Evolutionary conservation across 1,284 basidiomycete genomes (phyloP), one percentile per base, ranked within the genome.

Genomic region (Peniophora sp.): DNA sequence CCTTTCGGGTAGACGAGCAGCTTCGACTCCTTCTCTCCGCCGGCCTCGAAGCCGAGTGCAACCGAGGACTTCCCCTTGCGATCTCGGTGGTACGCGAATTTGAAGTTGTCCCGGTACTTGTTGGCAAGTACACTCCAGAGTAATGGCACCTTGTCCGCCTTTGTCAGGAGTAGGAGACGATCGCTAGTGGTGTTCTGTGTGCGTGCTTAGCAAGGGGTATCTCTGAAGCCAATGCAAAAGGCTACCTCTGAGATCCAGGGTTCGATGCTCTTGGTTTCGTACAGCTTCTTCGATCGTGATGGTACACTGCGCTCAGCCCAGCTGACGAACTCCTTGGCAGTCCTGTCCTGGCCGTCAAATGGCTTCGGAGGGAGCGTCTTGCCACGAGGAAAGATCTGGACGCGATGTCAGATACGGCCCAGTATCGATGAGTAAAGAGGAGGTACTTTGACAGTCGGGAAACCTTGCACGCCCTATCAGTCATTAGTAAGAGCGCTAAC

Each of bases 121-220:
- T 90, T 88, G 11, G 78, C 83, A 35, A 95, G 77, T 3, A 89
- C 84, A 62, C 88, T 84, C 92, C 92, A 95, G 48, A 94, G 70
- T 24, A 94, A 71, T 1, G 92, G 92, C 3, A 91, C 80, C 46
- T 85, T 85, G 55, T 83, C 87, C 55, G 76, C 84, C 68, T 78
- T 86, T 60, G 81, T 92, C 60, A 84, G 71, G 14, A 96, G 79
- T 14, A 96, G 69, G 0, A 83, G 81, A 39, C 88, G 87, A 10
- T 81, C 78, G 54, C 79, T 67, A 36, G 74, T 68, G 24, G 64
- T 57, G 57, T 79, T 74, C 81, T 85, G 55, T 23, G 27, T 12
- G 24, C 35, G 12, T 22, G 17, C 52, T 17, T n/a, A 41, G 11
- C 1, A n/a, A n/a, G n/a, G n/a, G n/a, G n/a, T n/a, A n/a, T n/a